A percentile compares a stretch with the other conserved stretches of the same genome.
Conservation (phyloP, 371 early-diverging fungal genomes). For the Rhizopus microsporus region DNA sequence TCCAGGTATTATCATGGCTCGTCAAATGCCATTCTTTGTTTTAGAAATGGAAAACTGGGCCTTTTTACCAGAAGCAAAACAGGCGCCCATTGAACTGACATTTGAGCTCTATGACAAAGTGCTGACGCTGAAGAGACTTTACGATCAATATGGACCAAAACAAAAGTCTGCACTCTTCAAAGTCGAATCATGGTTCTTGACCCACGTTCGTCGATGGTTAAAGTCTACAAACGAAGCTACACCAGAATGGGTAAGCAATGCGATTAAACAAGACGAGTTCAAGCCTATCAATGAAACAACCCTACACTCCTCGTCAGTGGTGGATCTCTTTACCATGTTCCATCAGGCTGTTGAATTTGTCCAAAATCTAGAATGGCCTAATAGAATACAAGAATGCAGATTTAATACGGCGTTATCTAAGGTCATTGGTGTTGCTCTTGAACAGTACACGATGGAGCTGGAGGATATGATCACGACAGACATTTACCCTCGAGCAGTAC, state of each 20-base stretch:
- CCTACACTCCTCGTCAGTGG: constrained; percentile 78
- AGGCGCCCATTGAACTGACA: constrained; percentile 49
- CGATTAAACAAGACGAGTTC: constrained; percentile 67
- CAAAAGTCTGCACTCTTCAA: constrained; percentile 55
- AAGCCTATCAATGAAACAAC: constrained; percentile 60
- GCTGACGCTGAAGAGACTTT: constrained; percentile 45
- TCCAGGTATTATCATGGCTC: constrained; percentile 50
- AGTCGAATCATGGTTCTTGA: constrained; percentile 66
- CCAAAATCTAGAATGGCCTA: constrained; percentile 77
- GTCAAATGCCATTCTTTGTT: constrained; percentile 57
- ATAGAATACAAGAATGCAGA: constrained; percentile 64
- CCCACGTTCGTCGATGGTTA: constrained; percentile 63
- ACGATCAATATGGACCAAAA: constrained; percentile 50
- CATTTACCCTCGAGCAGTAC: constrained; percentile 29
- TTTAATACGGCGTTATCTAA: constrained; percentile 74
- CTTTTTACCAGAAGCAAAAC: constrained; percentile 38
- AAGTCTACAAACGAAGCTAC: constrained; percentile 56
- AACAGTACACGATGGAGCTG: constrained; percentile 50
- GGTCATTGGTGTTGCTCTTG: constrained; percentile 55
- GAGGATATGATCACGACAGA: constrained; percentile 47
- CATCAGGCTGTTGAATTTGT: constrained; percentile 74
- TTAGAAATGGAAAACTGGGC: constrained; percentile 59
- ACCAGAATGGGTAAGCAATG: constrained; percentile 64
- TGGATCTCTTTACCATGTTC: constrained; percentile 77
- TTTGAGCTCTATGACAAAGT: constrained; percentile 58